Conservation (phyloP, 176 grass and related monocot genomes). For the Oryza nivara region DNA sequence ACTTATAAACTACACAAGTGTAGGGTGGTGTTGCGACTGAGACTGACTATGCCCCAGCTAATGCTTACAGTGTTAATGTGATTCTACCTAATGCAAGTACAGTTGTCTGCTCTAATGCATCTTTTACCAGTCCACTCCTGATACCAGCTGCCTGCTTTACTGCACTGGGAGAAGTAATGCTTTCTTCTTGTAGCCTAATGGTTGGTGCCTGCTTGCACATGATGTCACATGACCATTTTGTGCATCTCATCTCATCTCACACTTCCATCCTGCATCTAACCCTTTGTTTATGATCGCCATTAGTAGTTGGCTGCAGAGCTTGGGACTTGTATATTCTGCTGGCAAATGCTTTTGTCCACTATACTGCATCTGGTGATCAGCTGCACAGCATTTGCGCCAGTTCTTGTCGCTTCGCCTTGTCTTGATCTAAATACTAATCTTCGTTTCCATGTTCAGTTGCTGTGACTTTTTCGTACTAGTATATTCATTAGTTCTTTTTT, state of each 20-base stretch:
- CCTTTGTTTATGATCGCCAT: constrained; percentile 31
- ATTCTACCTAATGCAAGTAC: constrained; percentile 37
- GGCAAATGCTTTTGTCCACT: constrained; percentile 36
- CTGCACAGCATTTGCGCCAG: constrained; percentile 34
- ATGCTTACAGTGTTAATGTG: constrained; percentile 26
- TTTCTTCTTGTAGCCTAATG: constrained; percentile 36
- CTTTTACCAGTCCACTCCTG: constrained; percentile 8
- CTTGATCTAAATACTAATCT: constrained; percentile 14
- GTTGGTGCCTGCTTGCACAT: constrained; percentile 45
- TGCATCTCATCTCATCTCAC: neutral
- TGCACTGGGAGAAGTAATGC: constrained; percentile 9
- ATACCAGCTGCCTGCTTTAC: constrained; percentile 10
- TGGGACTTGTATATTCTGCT: neutral
- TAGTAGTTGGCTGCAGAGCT: constrained; percentile 28
- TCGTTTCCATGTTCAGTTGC: neutral
- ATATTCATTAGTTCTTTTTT: constrained; percentile 22
- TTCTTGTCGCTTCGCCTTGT: constrained; percentile 41
- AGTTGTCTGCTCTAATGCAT: constrained; percentile 31
- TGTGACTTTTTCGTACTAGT: constrained; percentile 26
- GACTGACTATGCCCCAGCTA: constrained; percentile 35
- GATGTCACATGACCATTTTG: constrained; percentile 48
- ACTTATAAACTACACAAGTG: constrained; percentile 46
- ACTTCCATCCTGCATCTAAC: constrained; percentile 31
- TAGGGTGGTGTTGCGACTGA: constrained; percentile 42
- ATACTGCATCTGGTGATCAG: constrained; percentile 34